Evolutionary conservation across 2,329 filamentous ascomycete genomes (phyloP), one percentile per base, ranked within the genome.

Genomic region (Aspergillus udagawae): DNA sequence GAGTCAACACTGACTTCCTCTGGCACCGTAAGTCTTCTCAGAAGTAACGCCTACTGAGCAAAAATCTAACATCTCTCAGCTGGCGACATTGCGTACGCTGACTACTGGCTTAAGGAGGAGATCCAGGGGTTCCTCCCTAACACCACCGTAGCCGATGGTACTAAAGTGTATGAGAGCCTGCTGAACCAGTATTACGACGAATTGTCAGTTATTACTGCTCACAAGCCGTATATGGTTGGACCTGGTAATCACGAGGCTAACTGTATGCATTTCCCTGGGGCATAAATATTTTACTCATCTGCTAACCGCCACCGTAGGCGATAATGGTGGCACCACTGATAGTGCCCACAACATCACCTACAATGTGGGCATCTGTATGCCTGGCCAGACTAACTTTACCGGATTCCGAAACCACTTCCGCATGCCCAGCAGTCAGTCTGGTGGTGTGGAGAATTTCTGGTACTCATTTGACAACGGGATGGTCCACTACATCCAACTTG

Each of bases 381-480:
- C 55, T 27, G 65, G 64, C 41, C 65, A 67, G 51, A 63, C 60
- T 25, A 67, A 67, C 52, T 67, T 67, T 47, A 67, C 65, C 6
- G 65, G 61, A 35, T 67, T 56, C 53, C 52, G 53, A 9, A 64
- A 67, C 55, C 65, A 63, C 42, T 67, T 60, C 41, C 57, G 60
- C 35, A 67, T 65, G 63, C 65, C 60, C 25, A 62, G 60, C n/a
- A 41, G 23, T 7, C n/a, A 60, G 23, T 65, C 60, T 38, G 32
- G 32, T 17, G 32, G 32, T 17, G 32, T 38, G 32, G 32, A 38
- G 32, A 38, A 38, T 17, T 49, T 35, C 56, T 51, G 47, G 65
- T 38, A 38, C 32, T 38, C 5, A 6, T 38, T 38, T 38, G 32
- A 38, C 14, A 17, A 38, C 6, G 32, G 32, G 32, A 38, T 17